Conservation (phyloP, 2,329 filamentous ascomycete species). For the Dactylellina cionopaga region DNA sequence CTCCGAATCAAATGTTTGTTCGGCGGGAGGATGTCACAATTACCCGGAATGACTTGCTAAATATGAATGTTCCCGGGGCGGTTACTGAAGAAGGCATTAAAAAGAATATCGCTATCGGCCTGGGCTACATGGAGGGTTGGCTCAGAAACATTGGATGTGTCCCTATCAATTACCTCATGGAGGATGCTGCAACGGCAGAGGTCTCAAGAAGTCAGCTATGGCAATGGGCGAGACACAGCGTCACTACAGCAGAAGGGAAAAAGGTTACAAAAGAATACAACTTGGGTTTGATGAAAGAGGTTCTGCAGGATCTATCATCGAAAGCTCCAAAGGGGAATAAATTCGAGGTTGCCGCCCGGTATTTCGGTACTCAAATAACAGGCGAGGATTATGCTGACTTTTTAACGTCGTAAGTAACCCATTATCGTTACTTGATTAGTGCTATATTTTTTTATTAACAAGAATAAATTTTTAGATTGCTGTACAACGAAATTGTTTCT, state of each 20-base stretch:
- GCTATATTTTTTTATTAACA: conserved; percentile 59
- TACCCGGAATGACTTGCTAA: conserved; percentile 87
- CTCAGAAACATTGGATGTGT: conserved; percentile 93
- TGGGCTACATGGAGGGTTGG: conserved; percentile 99
- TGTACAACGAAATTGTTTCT: conserved; percentile 88
- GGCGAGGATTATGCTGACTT: conserved; percentile 98
- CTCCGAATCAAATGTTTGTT: conserved; percentile 92
- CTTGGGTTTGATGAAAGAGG: conserved; percentile 85
- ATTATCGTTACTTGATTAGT: no score
- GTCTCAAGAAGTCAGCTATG: conserved; percentile 87
- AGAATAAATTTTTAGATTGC: conserved; percentile 67
- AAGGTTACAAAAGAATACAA: conserved; percentile 92
- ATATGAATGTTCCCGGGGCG: conserved; percentile 95
- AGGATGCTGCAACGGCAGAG: conserved; percentile 96
- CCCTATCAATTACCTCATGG: conserved; percentile 98
- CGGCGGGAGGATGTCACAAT: conserved; percentile 90
- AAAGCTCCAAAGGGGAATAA: conserved; percentile 90
- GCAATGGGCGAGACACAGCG: conserved; percentile 83
- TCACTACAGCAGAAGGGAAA: conserved; percentile 86
- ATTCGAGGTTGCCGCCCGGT: conserved; percentile 87
- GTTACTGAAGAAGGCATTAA: conserved; percentile 94
- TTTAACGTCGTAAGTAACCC: conserved; percentile 63
- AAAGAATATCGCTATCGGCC: conserved; percentile 96
- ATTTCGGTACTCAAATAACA: conserved; percentile 91
- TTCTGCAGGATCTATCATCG: conserved; percentile 76